A percentile compares a stretch with the other conserved stretches of the same genome.
Evolutionary conservation across 352 stramenopile species (phyloP).

Genomic region (Hyaloperonospora brassicae): DNA sequence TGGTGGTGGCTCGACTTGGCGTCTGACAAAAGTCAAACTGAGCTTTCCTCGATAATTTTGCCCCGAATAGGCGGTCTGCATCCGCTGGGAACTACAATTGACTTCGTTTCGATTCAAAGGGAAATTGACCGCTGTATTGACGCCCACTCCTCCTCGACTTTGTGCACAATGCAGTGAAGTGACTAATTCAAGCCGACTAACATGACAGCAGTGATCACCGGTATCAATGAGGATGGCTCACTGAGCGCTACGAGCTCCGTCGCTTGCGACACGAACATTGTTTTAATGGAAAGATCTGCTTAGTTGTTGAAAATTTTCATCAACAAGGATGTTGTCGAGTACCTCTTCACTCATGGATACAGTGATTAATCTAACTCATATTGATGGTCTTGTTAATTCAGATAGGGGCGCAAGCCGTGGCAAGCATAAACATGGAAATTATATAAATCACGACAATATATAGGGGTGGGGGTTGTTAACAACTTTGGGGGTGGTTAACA

Average conservation of each 20-base stretch:
- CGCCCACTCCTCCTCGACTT: conserved; percentile 45
- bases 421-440: too few species aligned
- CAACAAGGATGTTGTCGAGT: conserved; percentile 52
- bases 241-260: conserved; percentile 77
- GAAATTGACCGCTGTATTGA: conserved; percentile 47
- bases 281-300: conserved; percentile 79
- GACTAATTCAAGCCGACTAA: too few species aligned
- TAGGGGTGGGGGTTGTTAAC: too few species aligned
- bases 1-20: conserved; percentile 75
- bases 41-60: conserved; percentile 70
- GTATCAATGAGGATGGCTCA: too few species aligned
- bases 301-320: conserved; percentile 76
- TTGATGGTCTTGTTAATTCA: too few species aligned
- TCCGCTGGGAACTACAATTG: conserved; percentile 74
- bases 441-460: too few species aligned
- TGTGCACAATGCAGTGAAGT: too few species aligned
- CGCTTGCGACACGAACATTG: conserved; percentile 62
- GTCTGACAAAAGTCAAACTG: conserved; percentile 62
- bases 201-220: too few species aligned
- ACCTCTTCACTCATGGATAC: not conserved
- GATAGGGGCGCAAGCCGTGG: too few species aligned
- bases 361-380: conserved; percentile 2
- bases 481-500: too few species aligned
- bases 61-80: conserved; percentile 77
- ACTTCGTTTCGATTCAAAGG: conserved; percentile 70